Evolutionary conservation across 305 asterid genomes (phyloP).

Genomic region (Rubia balearica): DNA sequence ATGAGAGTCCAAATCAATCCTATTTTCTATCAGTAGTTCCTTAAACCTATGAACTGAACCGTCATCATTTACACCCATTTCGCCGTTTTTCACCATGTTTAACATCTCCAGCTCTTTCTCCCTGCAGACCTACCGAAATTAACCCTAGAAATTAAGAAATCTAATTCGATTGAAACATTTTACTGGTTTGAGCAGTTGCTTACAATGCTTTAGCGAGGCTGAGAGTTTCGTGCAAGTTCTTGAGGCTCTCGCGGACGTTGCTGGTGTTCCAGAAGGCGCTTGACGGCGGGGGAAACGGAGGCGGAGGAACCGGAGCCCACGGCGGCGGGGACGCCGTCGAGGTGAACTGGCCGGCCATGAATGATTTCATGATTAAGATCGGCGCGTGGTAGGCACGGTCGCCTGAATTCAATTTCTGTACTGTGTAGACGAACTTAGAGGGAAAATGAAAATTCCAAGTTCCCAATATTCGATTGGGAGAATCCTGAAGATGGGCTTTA

Average conservation of each 20-base stretch:
- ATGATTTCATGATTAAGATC: constrained; percentile 34
- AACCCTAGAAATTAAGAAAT: background rate
- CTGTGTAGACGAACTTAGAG: background rate
- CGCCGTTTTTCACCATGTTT: constrained; percentile 34
- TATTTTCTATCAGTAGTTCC: constrained; percentile 36
- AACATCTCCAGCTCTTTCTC: constrained; percentile 65
- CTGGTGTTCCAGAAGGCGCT: constrained; percentile 54
- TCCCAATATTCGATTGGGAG: background rate
- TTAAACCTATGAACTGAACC: constrained; percentile 31
- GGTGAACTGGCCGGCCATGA: constrained; percentile 31
- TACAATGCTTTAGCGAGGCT: constrained; percentile 54
- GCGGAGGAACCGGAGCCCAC: constrained; percentile 41
- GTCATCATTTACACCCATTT: constrained; percentile 23
- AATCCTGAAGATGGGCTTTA: background rate
- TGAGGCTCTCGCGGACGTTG: constrained; percentile 51
- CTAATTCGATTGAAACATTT: background rate
- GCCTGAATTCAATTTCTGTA: background rate
- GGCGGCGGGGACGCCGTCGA: constrained; percentile 22
- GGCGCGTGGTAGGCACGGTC: background rate
- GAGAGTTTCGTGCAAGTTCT: constrained; percentile 45
- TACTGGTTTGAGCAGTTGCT: constrained; percentile 9
- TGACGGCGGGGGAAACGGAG: constrained; percentile 55
- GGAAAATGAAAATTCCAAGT: background rate
- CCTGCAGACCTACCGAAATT: constrained; percentile 31
- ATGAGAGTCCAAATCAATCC: constrained; percentile 34